phyloP scores from a whole-genome alignment of 495 filamentous ascomycete species.

The Aspergillus funiculosus region DNA sequence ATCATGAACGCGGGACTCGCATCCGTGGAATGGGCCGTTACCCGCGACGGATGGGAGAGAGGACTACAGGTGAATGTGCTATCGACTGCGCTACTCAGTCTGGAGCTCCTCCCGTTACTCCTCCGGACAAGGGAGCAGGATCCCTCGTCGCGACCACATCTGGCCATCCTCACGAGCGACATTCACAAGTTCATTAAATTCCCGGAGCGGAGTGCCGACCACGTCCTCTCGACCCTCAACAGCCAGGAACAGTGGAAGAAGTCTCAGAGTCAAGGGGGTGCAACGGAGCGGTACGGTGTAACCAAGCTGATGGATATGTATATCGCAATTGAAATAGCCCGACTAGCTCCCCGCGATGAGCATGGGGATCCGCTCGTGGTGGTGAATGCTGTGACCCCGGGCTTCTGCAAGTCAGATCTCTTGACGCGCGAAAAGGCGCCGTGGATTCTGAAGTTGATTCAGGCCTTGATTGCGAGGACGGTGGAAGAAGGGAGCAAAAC shows the following conservation, averaged over 20 bases:
- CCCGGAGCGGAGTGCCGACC: neutral
- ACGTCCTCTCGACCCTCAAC: conserved; percentile 11
- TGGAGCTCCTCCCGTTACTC: conserved; percentile 6
- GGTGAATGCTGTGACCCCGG: conserved; percentile 18
- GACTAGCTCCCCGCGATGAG: conserved; percentile 3
- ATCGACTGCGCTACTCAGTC: conserved; percentile 10
- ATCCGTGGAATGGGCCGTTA: neutral
- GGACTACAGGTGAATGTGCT: conserved; percentile 15
- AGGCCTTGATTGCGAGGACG: conserved; percentile 17
- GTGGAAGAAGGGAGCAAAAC: conserved; percentile 22
- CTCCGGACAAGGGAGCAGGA: neutral
- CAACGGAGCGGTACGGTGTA: conserved; percentile 12
- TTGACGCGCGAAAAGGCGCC: conserved; percentile 16
- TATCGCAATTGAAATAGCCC: conserved; percentile 11
- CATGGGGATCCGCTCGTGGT: conserved; percentile 7
- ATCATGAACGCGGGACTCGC: conserved; percentile 6
- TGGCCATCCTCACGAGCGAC: conserved; percentile 15
- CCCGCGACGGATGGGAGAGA: conserved; percentile 1
- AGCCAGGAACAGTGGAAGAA: conserved; percentile 8
- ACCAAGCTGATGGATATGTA: conserved; percentile 19
- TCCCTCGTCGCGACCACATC: neutral
- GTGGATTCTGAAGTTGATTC: conserved; percentile 12
- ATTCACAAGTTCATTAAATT: conserved; percentile 11
- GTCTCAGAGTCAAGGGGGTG: conserved; percentile 3
- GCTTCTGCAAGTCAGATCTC: conserved; percentile 18